Conservation (phyloP, 106 monocot species). For the Phalaenopsis equestris region DNA sequence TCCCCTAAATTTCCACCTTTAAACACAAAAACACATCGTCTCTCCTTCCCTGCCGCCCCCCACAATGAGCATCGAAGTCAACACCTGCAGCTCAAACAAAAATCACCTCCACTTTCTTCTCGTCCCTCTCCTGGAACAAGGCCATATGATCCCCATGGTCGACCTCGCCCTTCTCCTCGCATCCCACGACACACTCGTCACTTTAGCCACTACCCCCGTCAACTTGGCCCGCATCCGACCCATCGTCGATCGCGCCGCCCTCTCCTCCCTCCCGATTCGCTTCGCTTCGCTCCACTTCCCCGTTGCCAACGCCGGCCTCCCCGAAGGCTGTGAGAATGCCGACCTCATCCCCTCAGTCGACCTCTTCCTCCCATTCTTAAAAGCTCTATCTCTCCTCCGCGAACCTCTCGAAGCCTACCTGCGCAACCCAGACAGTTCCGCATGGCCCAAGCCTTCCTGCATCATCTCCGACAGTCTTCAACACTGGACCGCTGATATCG, state of each 20-base stretch:
- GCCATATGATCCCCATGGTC: conserved; percentile 47
- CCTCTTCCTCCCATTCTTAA: conserved; percentile 5
- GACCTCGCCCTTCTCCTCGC: conserved; percentile 39
- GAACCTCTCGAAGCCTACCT: conserved; percentile 11
- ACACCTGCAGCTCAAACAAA: background rate
- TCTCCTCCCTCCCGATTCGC: conserved; percentile 18
- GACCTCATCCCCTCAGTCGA: conserved; percentile 17
- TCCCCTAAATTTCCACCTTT: too few species aligned
- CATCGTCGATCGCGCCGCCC: conserved; percentile 7
- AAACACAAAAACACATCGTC: too few species aligned
- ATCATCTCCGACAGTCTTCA: conserved; percentile 28
- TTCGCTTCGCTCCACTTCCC: conserved; percentile 33
- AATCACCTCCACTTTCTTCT: conserved; percentile 26
- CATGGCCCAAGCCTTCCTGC: conserved; percentile 20
- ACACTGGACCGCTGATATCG: conserved; percentile 29
- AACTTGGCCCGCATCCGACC: conserved; percentile 24
- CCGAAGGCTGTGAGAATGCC: conserved; percentile 47
- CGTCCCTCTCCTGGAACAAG: conserved; percentile 24
- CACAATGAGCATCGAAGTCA: background rate
- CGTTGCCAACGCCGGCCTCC: conserved; percentile 21
- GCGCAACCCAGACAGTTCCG: background rate
- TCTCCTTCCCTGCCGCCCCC: background rate
- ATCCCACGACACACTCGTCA: conserved; percentile 21
- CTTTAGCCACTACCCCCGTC: conserved; percentile 45
- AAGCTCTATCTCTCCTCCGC: background rate